Evolutionary conservation across 2,329 filamentous ascomycete genomes (phyloP).

Genomic region (Lasiodiplodia hormozganensis): DNA sequence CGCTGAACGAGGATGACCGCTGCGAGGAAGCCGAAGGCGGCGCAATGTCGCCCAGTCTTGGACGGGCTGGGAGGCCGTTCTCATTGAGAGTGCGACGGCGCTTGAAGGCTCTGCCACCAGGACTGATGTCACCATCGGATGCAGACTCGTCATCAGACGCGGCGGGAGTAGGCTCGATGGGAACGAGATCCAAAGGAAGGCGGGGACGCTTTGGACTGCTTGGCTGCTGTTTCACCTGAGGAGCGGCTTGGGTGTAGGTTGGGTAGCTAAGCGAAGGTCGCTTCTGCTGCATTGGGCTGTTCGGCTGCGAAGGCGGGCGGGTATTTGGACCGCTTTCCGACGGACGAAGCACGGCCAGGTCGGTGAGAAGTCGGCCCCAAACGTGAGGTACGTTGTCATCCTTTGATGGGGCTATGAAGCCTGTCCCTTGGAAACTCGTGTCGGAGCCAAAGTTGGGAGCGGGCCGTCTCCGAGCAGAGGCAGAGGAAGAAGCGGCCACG

Average conservation of each 20-base stretch:
- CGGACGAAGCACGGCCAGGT: slow-evolving; percentile 19
- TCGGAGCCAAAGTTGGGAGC: slow-evolving; percentile 27
- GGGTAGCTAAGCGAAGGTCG: slow-evolving; percentile 3
- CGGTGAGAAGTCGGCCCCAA: slow-evolving; percentile 36
- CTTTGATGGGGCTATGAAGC: slow-evolving; percentile 31
- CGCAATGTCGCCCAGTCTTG: not conserved
- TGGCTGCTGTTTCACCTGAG: slow-evolving; percentile 17
- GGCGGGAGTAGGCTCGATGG: slow-evolving; percentile 10
- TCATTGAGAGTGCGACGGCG: slow-evolving; percentile 25
- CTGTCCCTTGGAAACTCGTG: slow-evolving; percentile 15
- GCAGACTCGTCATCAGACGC: slow-evolving; percentile 23
- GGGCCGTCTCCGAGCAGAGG: not conserved
- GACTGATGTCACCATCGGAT: slow-evolving; percentile 22
- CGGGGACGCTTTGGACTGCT: slow-evolving; percentile 5
- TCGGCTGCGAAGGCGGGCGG: slow-evolving; percentile 19
- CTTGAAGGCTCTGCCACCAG: slow-evolving; percentile 19
- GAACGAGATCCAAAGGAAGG: slow-evolving; percentile 2
- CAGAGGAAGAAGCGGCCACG: not conserved
- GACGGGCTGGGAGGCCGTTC: slow-evolving; percentile 9
- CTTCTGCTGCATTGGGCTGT: slow-evolving; percentile 15
- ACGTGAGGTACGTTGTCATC: slow-evolving; percentile 38
- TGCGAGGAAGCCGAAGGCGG: slow-evolving; percentile 10
- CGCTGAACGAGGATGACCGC: slow-evolving; percentile 27
- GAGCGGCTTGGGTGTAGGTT: not conserved
- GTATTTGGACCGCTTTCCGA: slow-evolving; percentile 7